Percentiles rank a stretch among this genome's conserved stretches.
phyloP scores from a whole-genome alignment of 1,284 basidiomycete species.

The Ceratorhiza oryzae-sativae region DNA sequence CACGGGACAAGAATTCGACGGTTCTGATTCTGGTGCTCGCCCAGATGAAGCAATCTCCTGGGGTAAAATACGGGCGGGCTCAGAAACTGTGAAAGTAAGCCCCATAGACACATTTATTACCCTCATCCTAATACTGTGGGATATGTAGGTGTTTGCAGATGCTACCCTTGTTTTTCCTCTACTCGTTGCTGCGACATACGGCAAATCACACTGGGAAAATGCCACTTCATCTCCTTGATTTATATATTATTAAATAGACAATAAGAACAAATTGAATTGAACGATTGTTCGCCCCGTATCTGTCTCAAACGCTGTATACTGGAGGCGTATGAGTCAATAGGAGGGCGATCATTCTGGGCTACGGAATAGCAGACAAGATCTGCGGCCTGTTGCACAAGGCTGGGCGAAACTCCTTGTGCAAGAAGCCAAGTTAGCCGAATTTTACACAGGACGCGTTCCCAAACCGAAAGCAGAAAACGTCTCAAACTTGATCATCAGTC shows the following conservation, averaged over 20 bases:
- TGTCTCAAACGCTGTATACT: constrained; percentile 76
- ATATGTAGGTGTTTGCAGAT: constrained; percentile 59
- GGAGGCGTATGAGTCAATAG: constrained; percentile 75
- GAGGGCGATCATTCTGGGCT: constrained; percentile 67
- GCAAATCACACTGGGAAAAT: constrained; percentile 59
- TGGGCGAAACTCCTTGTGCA: constrained; percentile 13
- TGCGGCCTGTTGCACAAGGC: constrained; percentile 38
- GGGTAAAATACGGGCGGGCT: constrained; percentile 95
- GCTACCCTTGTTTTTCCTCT: constrained; percentile 92
- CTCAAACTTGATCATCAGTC: constrained; percentile 46
- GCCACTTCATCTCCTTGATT: not conserved
- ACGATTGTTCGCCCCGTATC: constrained; percentile 81
- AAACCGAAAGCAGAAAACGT: constrained; percentile 6
- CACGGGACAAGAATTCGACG: constrained; percentile 99
- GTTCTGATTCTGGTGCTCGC: constrained; percentile 95
- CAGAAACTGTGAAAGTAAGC: constrained; percentile 88
- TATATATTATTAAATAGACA: constrained; percentile 12
- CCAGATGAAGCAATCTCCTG: constrained; percentile 99
- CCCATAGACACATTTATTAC: not conserved
- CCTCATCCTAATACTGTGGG: constrained; percentile 54
- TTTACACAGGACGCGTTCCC: not conserved
- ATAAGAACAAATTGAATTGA: constrained; percentile 43
- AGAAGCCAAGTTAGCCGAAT: not conserved
- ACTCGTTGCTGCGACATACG: constrained; percentile 87
- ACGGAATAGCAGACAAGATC: constrained; percentile 3